Evolutionary conservation across 2,329 filamentous ascomycete species (phyloP), one percentile per base, ranked within the genome.

Genomic region (Ceratocystiopsis minuta): DNA sequence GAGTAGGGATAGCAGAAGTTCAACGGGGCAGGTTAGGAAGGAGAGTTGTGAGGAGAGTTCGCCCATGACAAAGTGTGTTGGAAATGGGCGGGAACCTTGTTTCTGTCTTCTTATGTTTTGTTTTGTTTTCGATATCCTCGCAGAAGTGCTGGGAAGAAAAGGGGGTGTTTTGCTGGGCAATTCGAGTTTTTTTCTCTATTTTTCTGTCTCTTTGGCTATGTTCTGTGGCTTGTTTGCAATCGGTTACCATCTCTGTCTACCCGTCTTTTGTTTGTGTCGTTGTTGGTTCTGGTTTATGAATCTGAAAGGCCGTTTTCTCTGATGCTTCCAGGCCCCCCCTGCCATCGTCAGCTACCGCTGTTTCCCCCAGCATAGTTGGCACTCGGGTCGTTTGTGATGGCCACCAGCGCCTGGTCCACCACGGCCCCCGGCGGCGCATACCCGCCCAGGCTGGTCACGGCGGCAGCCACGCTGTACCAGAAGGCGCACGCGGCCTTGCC

Each of bases 1-100:
- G 64, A 70, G 51, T 71, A 44, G 31, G 18, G 13, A 28, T 16
- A 3, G 34, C n/a, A 17, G 10, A 12, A 35, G 16, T 6, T n/a
- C 4, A 35, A n/a, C 32, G 13, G 4, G 13, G n/a, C n/a, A n/a
- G n/a, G n/a, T n/a, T n/a, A n/a, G n/a, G n/a, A n/a, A 15, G 32
- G 15, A 33, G 11, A 6, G 24, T 28, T 28, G n/a, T n/a, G 24
- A 10, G 24, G 24, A 28, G 7, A 28, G 24, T n/a, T n/a, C n/a
- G n/a, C n/a, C n/a, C n/a, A n/a, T n/a, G n/a, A n/a, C n/a, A n/a
- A n/a, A n/a, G n/a, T n/a, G n/a, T n/a, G n/a, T n/a, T n/a, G n/a
- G 24, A 28, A 28, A 6, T 28, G 24, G 2, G 24, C 2, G 24
- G 7, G 24, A 10, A 6, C 7, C 7, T 10, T 28, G 24, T 28